Evolutionary conservation across 1,139 yeast genomes (phyloP).

Genomic region (Geotrichum restrictum): DNA sequence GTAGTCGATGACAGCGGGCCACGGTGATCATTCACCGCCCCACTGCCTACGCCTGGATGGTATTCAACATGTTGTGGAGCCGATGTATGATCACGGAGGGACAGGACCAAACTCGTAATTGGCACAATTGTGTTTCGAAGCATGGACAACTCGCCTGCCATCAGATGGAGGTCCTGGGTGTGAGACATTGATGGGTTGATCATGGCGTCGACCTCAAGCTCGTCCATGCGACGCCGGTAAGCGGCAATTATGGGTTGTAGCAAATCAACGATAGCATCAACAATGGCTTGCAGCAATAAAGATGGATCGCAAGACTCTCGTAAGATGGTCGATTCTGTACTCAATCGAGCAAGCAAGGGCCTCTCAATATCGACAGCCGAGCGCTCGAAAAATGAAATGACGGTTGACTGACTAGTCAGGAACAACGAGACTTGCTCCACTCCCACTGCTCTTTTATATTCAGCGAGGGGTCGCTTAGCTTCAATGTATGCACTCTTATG

Average conservation of each 20-base stretch:
- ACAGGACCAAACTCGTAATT: constrained; percentile 44
- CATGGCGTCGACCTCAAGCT: constrained; percentile 49
- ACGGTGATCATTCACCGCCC: background rate
- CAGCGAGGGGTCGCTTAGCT: constrained; percentile 45
- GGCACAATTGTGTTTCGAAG: constrained; percentile 47
- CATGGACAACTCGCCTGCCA: constrained; percentile 49
- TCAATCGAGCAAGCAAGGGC: constrained; percentile 48
- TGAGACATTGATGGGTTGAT: constrained; percentile 48
- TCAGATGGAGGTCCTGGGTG: constrained; percentile 49
- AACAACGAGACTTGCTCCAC: constrained; percentile 53
- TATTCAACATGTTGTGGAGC: background rate
- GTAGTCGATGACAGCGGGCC: constrained; percentile 8
- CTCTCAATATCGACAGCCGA: constrained; percentile 49
- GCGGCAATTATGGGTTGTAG: constrained; percentile 59
- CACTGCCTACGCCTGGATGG: background rate
- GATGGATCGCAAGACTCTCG: constrained; percentile 50
- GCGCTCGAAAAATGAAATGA: constrained; percentile 53
- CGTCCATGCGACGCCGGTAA: constrained; percentile 48
- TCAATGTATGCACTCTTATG: constrained; percentile 37
- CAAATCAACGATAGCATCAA: constrained; percentile 55
- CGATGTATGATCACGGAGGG: constrained; percentile 42
- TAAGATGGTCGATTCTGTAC: constrained; percentile 45
- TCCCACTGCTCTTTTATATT: constrained; percentile 47
- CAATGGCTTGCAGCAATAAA: constrained; percentile 48
- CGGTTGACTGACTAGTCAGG: constrained; percentile 43